Evolutionary conservation across 352 stramenopile genomes (phyloP).

Genomic region (Phytophthora boehmeriae): DNA sequence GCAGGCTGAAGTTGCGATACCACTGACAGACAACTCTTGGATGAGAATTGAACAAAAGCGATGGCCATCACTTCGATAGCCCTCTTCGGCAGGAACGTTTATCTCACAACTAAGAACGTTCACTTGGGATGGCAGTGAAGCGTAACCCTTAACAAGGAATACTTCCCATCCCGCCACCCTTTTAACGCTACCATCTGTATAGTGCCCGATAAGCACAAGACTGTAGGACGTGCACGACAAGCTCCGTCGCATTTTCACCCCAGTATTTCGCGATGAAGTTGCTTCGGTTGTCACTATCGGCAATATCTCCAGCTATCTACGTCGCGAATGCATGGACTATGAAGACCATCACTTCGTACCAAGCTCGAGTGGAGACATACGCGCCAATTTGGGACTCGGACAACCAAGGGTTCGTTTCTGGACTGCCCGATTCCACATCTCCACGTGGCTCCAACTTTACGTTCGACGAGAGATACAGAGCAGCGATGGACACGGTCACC

Average conservation of each 20-base stretch:
- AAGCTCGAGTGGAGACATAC: constrained; percentile 63
- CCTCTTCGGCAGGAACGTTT: no score
- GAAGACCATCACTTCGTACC: constrained; percentile 51
- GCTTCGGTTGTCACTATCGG: constrained; percentile 5
- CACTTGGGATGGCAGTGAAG: no score
- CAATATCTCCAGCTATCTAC: background rate
- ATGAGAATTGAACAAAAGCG: no score
- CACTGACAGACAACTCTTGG: no score
- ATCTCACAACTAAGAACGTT: no score
- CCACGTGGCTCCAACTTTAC: constrained; percentile 11
- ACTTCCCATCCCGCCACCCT: no score
- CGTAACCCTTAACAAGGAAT: constrained; percentile 3
- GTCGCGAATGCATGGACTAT: constrained; percentile 44
- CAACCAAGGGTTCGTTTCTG: constrained; percentile 56
- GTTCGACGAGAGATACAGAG: constrained; percentile 54
- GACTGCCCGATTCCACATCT: constrained; percentile 22
- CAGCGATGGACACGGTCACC: constrained; percentile 68
- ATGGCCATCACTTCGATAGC: no score
- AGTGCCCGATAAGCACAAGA: background rate
- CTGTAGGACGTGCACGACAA: no score
- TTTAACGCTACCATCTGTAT: background rate
- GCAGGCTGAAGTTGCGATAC: no score
- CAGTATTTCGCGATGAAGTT: constrained; percentile 4
- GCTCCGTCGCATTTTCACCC: constrained; percentile 5
- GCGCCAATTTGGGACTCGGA: constrained; percentile 54